These are phyloP conservation scores for Eremothecium cymbalariae DNA, from an alignment of 1,139 yeast species.

Conservation along the genomic window DNA sequence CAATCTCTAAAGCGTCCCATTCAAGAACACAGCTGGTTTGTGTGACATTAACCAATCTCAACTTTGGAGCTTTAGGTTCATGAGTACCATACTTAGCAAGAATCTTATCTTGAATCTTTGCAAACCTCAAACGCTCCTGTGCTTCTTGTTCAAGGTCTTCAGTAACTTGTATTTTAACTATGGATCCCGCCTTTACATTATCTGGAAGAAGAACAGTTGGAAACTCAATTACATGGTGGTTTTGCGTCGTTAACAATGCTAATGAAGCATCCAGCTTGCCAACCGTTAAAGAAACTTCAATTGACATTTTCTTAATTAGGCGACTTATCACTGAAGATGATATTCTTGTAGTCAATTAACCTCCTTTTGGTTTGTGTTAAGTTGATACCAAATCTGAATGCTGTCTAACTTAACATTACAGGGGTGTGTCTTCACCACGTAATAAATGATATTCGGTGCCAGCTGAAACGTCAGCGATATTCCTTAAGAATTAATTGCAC, in stretches of 20 bases:
- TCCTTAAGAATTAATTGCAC: too few relatives aligned
- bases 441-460: too few relatives aligned
- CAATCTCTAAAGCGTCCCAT: conserved; percentile 83
- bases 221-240: conserved; percentile 91
- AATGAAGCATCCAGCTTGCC: conserved; percentile 94
- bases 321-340: not conserved
- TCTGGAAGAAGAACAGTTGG: conserved; percentile 89
- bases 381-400: too few relatives aligned
- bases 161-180: conserved; percentile 77
- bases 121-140: conserved; percentile 53
- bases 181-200: conserved; percentile 90
- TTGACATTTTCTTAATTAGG: conserved; percentile 7
- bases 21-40: conserved; percentile 92
- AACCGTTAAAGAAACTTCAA: conserved; percentile 73
- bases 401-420: too few relatives aligned
- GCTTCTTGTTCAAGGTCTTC: conserved; percentile 64
- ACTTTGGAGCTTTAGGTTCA: conserved; percentile 65
- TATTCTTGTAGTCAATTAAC: conserved; percentile 3
- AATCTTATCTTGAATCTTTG: conserved; percentile 64
- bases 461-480: too few relatives aligned
- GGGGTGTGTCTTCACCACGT: too few relatives aligned
- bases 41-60: conserved; percentile 69
- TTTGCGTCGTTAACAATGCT: conserved; percentile 81
- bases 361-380: conserved; percentile 2
- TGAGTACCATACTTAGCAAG: conserved; percentile 62